These are phyloP conservation scores for Globisporangium okanoganense DNA, from an alignment of 352 stramenopile genomes.

Conservation along the genomic window DNA sequence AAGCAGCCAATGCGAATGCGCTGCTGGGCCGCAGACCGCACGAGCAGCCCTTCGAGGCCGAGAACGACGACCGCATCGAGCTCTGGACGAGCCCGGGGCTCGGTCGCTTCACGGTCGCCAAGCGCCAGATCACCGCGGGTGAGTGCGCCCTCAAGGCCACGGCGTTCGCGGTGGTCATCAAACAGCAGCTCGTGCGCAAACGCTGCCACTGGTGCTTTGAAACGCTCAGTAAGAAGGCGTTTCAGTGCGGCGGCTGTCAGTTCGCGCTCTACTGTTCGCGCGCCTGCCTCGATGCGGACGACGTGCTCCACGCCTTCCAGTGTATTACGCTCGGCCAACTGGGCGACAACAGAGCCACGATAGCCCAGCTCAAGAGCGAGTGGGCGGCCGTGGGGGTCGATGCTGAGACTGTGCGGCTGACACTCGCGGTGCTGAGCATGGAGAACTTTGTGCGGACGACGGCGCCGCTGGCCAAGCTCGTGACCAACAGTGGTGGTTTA, in stretches of 20 bases:
- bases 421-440: conserved; percentile 54
- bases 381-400: conserved; percentile 17
- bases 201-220: conserved; percentile 67
- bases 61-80: conserved; percentile 16
- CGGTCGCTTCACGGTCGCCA: conserved; percentile 36
- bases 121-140: conserved; percentile 21
- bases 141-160: conserved; percentile 31
- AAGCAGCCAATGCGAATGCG: conserved; percentile 5
- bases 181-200: conserved; percentile 20
- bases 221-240: conserved; percentile 33
- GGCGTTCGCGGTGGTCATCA: conserved; percentile 50
- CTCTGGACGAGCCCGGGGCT: conserved; percentile 19
- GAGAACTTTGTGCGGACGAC: conserved; percentile 40
- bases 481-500: conserved; percentile 9
- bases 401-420: conserved; percentile 42
- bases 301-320: conserved; percentile 44
- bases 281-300: conserved; percentile 39
- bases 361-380: background rate
- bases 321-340: conserved; percentile 31
- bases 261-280: conserved; percentile 54
- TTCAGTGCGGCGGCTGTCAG: conserved; percentile 46
- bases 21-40: conserved; percentile 15
- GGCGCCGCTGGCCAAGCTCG: conserved; percentile 24
- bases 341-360: background rate
- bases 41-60: conserved; percentile 20